phyloP scores from a whole-genome alignment of 192 early-diverging fungal genomes.

The Chytriomyces sp. region DNA sequence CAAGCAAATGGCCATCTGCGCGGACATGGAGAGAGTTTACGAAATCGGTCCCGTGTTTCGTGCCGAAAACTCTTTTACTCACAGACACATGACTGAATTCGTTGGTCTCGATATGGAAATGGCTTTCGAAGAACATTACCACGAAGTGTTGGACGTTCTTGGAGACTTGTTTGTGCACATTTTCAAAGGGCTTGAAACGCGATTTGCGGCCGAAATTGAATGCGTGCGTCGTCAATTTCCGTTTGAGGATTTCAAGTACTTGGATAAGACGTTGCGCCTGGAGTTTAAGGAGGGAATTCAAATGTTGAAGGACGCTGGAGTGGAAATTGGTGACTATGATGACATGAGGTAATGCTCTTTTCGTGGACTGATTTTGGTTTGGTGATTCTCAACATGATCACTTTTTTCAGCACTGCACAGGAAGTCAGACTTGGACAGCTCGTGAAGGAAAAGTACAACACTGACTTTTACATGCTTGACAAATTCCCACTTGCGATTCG shows the following conservation, averaged over 20 bases:
- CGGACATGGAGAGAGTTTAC: constrained; percentile 97
- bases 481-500: constrained; percentile 97
- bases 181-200: constrained; percentile 84
- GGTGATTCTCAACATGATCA: too few relatives aligned
- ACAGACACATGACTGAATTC: constrained; percentile 99
- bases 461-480: constrained; percentile 99
- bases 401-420: constrained; percentile 83
- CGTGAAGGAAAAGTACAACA: constrained; percentile 91
- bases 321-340: constrained; percentile 90
- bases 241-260: constrained; percentile 87
- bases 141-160: constrained; percentile 93
- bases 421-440: constrained; percentile 86
- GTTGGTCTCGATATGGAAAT: constrained; percentile 98
- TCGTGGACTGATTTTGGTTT: constrained; percentile 8
- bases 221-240: constrained; percentile 88
- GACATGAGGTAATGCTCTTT: constrained; percentile 88
- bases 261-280: constrained; percentile 80
- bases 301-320: constrained; percentile 84
- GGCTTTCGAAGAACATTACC: constrained; percentile 99
- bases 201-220: constrained; percentile 84
- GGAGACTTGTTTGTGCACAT: constrained; percentile 92
- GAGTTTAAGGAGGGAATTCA: constrained; percentile 88
- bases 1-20: constrained; percentile 98
- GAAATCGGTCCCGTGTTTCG: constrained; percentile 96
- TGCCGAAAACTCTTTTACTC: constrained; percentile 97